Base-by-base conservation (phyloP, 2,329 filamentous ascomycete genomes). In the Diaporthe australafricana region DNA sequence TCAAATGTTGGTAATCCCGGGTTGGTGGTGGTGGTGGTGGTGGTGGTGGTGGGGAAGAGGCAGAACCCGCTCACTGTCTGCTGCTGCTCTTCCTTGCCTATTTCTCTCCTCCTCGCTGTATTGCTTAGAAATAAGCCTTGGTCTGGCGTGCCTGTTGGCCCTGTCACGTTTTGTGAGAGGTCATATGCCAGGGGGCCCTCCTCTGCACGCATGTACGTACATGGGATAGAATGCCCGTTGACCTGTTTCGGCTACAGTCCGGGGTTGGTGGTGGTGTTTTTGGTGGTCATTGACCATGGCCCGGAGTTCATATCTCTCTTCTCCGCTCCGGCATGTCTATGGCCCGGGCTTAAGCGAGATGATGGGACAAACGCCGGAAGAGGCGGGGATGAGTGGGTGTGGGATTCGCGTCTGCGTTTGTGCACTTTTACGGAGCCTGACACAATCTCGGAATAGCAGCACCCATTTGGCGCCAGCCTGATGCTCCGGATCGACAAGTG, bases 341-440 rank as follows among this genome's bases (percentile, higher is more conserved):
- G 60, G n/a, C 42, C 60, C 60, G 60, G 60, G 16, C 27, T 48
- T 63, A 48, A n/a, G 60, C 42, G 60, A 48, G 60, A 63, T 63
- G 42, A 38, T 38, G 35, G 56, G 45, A n/a, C 30, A 20, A 63
- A 12, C 7, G 11, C 60, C 60, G 60, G 25, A 27, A 32, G n/a
- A 22, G 12, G 42, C 45, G 60, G 30, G 45, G 45, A 35, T 1
- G 12, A 20, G 42, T 11, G 27, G 12, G n/a, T 38, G 40, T 47
- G 57, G 25, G 32, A 16, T 32, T 47, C 47, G 57, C 57, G 45
- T 42, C 8, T 25, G 38, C 22, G 38, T 40, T 45, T 62, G 56
- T 35, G 25, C n/a, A n/a, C n/a, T n/a, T n/a, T n/a, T n/a, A n/a
- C n/a, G n/a, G n/a, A n/a, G n/a, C n/a, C n/a, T n/a, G n/a, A n/a